Conservation (phyloP, 2,329 filamentous ascomycete genomes). For the Diaporthe longicolla region DNA sequence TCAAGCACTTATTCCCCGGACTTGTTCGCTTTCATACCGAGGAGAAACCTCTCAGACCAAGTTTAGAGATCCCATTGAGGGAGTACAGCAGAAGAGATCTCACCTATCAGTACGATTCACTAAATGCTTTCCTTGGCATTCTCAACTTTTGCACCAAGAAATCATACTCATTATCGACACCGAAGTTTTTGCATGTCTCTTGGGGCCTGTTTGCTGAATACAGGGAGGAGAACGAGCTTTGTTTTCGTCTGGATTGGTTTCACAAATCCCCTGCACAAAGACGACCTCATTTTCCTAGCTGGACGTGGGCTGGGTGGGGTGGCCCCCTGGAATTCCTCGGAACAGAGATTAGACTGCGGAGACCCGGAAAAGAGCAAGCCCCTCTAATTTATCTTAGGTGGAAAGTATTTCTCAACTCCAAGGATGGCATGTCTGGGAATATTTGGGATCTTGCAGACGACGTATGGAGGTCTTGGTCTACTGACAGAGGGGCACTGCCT, state of each 20-base stretch:
- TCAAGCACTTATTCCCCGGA: too few relatives aligned
- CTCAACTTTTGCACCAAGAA: neutral
- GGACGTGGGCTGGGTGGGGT: neutral
- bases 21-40: too few relatives aligned
- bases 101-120: neutral
- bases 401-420: too few relatives aligned
- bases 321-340: neutral
- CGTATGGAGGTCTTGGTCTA: too few relatives aligned
- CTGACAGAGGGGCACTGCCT: too few relatives aligned
- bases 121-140: neutral
- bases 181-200: neutral
- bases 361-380: too few relatives aligned
- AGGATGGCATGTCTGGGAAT: too few relatives aligned
- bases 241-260: neutral
- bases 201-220: neutral
- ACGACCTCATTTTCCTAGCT: neutral
- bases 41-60: too few relatives aligned
- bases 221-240: rapidly evolving
- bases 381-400: too few relatives aligned
- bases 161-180: neutral
- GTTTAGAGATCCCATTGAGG: neutral
- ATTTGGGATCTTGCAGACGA: too few relatives aligned
- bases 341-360: too few relatives aligned
- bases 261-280: neutral
- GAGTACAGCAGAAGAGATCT: neutral